Conservation (phyloP, 164 flowering plant species). For the Echeveria elegans region DNA sequence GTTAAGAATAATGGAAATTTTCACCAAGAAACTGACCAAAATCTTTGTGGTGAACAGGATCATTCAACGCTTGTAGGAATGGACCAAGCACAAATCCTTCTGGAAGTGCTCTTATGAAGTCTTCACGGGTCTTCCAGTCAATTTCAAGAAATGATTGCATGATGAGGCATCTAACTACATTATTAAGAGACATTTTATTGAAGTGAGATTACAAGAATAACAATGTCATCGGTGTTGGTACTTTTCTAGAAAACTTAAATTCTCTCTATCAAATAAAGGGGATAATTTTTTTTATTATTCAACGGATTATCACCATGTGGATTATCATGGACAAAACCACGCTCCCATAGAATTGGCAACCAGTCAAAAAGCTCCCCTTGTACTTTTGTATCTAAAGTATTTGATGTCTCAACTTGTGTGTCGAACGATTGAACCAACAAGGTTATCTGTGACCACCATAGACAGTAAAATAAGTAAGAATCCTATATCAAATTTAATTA, state of each 20-base stretch:
- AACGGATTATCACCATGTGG: conserved; percentile 73
- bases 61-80: conserved; percentile 69
- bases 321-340: conserved; percentile 83
- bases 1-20: not conserved
- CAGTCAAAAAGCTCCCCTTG: conserved; percentile 47
- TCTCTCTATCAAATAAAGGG: too few relatives aligned
- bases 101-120: conserved; percentile 42
- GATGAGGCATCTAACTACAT: conserved; percentile 84
- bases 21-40: conserved; percentile 56
- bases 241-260: not conserved
- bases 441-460: conserved; percentile 35
- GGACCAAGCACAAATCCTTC: conserved; percentile 76
- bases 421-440: conserved; percentile 45
- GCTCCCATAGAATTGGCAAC: conserved; percentile 80
- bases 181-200: conserved; percentile 4
- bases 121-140: conserved; percentile 50
- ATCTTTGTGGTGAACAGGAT: conserved; percentile 82
- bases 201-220: not conserved
- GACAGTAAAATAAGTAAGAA: not conserved
- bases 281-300: too few relatives aligned
- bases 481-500: not conserved
- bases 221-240: not conserved
- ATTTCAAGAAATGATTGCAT: conserved; percentile 82
- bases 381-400: not conserved
- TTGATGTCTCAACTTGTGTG: not conserved